phyloP scores from a whole-genome alignment of 768 basidiomycete genomes.

The Tricholomella constricta region DNA sequence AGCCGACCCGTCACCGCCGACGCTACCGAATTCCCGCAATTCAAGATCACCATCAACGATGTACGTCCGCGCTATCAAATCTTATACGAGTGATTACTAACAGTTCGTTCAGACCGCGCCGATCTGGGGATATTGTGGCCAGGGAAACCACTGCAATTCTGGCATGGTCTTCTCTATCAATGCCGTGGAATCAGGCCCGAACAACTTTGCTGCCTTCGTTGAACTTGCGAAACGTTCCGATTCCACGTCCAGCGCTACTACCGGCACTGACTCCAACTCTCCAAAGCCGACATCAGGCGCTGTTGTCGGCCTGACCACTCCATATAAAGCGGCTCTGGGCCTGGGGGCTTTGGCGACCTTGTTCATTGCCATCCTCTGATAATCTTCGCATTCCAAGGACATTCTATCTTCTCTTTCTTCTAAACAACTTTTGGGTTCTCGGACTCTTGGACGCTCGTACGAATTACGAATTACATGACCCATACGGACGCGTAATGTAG shows the following conservation, averaged over 20 bases:
- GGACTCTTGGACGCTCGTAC: too few species aligned
- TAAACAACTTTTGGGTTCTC: too few species aligned
- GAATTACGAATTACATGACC: too few species aligned
- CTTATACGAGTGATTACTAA: neutral
- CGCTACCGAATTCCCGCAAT: slow-evolving; percentile 45
- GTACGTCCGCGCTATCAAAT: slow-evolving; percentile 17
- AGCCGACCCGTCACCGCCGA: slow-evolving; percentile 46
- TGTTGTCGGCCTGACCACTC: neutral
- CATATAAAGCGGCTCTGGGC: neutral
- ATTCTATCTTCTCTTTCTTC: too few species aligned
- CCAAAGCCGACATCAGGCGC: slow-evolving; percentile 6
- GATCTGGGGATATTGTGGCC: slow-evolving; percentile 62
- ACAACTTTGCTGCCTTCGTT: slow-evolving; percentile 54
- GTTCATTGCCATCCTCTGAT: slow-evolving; percentile 1
- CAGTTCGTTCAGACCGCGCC: slow-evolving; percentile 39
- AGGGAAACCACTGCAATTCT: slow-evolving; percentile 49
- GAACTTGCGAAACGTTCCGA: slow-evolving; percentile 18
- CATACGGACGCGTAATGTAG: too few species aligned
- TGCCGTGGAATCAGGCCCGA: slow-evolving; percentile 48
- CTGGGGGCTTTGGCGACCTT: neutral
- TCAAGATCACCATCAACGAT: slow-evolving; percentile 51
- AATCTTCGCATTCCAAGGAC: too few species aligned
- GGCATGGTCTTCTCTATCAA: slow-evolving; percentile 74
- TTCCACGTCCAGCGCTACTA: neutral
- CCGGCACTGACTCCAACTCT: neutral